A percentile compares a stretch with the other conserved stretches of the same genome.
phyloP scores from a whole-genome alignment of 177 flowering plant genomes.

The Tripterygium wilfordii region DNA sequence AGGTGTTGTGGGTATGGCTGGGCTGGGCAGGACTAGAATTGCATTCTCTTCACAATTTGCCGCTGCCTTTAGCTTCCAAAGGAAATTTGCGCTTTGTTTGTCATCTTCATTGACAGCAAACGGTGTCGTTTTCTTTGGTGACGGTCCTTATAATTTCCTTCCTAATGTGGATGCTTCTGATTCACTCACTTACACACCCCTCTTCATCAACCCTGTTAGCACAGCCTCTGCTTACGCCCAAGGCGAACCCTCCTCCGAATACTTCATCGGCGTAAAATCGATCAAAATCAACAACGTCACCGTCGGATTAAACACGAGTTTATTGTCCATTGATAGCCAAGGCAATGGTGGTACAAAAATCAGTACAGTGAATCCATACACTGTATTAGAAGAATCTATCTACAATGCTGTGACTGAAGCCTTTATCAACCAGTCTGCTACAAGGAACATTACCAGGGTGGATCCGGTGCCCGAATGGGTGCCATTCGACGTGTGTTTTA shows the following conservation, averaged over 20 bases:
- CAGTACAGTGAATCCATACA: conserved; percentile 32
- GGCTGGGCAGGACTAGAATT: conserved; percentile 42
- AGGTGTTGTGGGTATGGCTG: conserved; percentile 48
- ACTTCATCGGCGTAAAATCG: conserved; percentile 33
- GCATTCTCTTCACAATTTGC: conserved; percentile 50
- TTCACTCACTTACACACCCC: conserved; percentile 22
- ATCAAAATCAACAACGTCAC: conserved; percentile 19
- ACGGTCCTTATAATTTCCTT: conserved; percentile 25
- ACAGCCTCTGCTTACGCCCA: conserved; percentile 17
- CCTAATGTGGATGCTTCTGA: conserved; percentile 18
- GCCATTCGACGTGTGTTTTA: conserved; percentile 41
- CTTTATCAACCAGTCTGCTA: conserved; percentile 14
- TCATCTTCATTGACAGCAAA: conserved; percentile 21
- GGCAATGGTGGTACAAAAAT: conserved; percentile 33
- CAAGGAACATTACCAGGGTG: conserved; percentile 28
- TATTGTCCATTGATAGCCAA: conserved; percentile 17
- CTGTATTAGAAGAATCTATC: conserved; percentile 24
- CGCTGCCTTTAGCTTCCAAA: conserved; percentile 32
- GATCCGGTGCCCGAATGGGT: conserved; percentile 26
- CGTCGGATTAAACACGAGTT: conserved; percentile 15
- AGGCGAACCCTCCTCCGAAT: conserved; percentile 34
- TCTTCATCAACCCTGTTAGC: conserved; percentile 31
- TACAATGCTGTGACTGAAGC: conserved; percentile 22
- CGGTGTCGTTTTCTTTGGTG: conserved; percentile 31
- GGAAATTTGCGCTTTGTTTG: conserved; percentile 54